A percentile compares a stretch with the other conserved stretches of the same genome.
Evolutionary conservation across 2,329 filamentous ascomycete genomes (phyloP).

Genomic region (Trichoderma asperellum): DNA sequence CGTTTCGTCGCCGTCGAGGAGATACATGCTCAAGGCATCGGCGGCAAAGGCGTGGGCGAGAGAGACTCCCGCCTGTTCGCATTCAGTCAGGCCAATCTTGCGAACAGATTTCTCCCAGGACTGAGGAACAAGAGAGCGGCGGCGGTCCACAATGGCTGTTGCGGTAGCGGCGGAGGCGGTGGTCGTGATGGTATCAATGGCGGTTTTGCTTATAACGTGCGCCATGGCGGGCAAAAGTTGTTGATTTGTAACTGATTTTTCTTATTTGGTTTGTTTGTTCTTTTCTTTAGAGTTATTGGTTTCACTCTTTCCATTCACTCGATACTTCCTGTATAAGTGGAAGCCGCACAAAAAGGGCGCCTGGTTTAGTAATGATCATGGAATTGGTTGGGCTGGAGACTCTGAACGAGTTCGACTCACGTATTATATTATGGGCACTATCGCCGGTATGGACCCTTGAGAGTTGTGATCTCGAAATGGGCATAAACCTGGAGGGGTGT

Average conservation of each 20-base stretch:
- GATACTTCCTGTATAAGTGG: conserved; percentile 21
- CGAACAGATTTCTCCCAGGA: conserved; percentile 63
- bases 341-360: conserved; percentile 2
- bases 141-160: conserved; percentile 12
- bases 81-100: conserved; percentile 66
- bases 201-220: conserved; percentile 28
- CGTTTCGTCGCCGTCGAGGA: conserved; percentile 72
- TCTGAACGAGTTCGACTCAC: conserved; percentile 37
- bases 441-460: conserved; percentile 60
- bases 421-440: conserved; percentile 59
- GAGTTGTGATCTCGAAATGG: conserved; percentile 59
- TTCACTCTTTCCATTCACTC: conserved; percentile 16
- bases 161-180: neutral
- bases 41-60: conserved; percentile 77
- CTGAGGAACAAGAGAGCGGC: conserved; percentile 55
- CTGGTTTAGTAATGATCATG: conserved; percentile 2
- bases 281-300: neutral
- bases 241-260: neutral
- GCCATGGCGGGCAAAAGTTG: conserved; percentile 21
- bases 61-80: conserved; percentile 70
- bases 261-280: neutral
- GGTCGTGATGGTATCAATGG: conserved; percentile 29
- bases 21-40: conserved; percentile 75
- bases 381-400: conserved; percentile 22
- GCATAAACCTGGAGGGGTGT: conserved; percentile 61